These are phyloP conservation scores for Bifiguratus adelaidae DNA, from an alignment of 192 early-diverging fungal species.

Conservation along the genomic window DNA sequence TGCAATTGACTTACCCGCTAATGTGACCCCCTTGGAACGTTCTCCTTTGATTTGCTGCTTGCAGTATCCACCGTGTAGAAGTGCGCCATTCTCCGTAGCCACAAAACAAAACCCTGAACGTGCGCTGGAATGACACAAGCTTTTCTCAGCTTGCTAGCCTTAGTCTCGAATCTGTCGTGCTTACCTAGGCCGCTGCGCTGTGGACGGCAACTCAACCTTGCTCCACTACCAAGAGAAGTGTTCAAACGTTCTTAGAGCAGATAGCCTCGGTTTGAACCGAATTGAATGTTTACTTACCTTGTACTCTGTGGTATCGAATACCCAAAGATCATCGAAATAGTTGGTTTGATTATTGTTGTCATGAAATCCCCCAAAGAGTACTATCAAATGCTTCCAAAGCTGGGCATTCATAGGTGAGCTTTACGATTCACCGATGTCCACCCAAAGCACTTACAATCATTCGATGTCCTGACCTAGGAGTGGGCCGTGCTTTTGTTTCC, in stretches of 20 bases:
- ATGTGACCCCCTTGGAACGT: constrained; percentile 41
- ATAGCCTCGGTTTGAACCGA: too few relatives aligned
- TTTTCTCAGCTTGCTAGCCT: background rate
- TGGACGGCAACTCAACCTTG: constrained; percentile 22
- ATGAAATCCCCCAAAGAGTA: constrained; percentile 49
- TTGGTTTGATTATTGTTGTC: constrained; percentile 30
- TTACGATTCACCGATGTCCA: background rate
- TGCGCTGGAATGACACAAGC: constrained; percentile 12
- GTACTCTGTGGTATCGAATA: constrained; percentile 53
- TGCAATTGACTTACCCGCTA: constrained; percentile 15
- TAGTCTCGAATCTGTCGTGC: background rate
- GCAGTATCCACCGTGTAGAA: constrained; percentile 62
- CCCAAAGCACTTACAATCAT: constrained; percentile 24
- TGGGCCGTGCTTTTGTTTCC: constrained; percentile 36
- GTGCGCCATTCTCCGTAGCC: constrained; percentile 35
- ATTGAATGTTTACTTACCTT: too few relatives aligned
- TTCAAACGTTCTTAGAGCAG: background rate
- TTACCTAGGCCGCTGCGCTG: constrained; percentile 14
- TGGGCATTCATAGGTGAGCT: background rate
- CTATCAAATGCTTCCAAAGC: constrained; percentile 49
- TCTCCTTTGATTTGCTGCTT: constrained; percentile 52
- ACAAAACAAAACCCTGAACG: constrained; percentile 54
- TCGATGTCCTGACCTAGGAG: constrained; percentile 51
- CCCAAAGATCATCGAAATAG: constrained; percentile 58
- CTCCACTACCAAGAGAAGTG: constrained; percentile 8